These are phyloP conservation scores for Fonsecaea monophora DNA, from an alignment of 2,329 filamentous ascomycete genomes.

Conservation along the genomic window DNA sequence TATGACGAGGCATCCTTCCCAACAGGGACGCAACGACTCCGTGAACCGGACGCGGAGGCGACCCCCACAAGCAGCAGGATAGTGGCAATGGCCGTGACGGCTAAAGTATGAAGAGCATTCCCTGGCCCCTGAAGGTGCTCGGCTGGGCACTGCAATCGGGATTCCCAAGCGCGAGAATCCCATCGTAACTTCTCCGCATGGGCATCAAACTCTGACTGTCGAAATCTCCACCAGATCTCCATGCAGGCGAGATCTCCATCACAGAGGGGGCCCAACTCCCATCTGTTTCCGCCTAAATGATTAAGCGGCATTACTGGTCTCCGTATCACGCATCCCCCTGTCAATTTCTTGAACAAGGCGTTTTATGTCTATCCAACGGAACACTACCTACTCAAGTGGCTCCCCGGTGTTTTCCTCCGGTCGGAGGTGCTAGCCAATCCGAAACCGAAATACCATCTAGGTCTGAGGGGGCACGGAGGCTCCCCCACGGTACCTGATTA, in stretches of 20 bases:
- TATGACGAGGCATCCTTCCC: constrained; percentile 2
- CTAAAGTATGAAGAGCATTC: constrained; percentile 15
- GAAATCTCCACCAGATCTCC: constrained; percentile 16
- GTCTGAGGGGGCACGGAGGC: too few species aligned
- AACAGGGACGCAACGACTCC: constrained; percentile 9
- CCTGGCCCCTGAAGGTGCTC: neutral
- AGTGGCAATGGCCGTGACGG: neutral
- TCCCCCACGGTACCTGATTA: too few species aligned
- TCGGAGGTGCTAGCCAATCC: neutral
- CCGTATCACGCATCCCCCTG: neutral
- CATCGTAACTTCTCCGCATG: constrained; percentile 16
- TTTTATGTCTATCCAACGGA: neutral
- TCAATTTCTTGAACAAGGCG: neutral
- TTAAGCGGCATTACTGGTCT: neutral
- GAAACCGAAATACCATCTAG: neutral
- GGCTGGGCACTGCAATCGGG: constrained; percentile 4
- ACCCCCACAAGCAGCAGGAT: neutral
- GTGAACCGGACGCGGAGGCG: constrained; percentile 5
- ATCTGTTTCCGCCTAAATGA: neutral
- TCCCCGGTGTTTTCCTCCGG: neutral
- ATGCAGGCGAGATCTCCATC: constrained; percentile 16
- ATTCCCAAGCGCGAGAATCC: constrained; percentile 7
- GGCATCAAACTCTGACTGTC: neutral
- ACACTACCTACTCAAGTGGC: neutral
- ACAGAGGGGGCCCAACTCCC: neutral